Base-by-base conservation (phyloP, 1,284 basidiomycete genomes). In the Gymnopus androsaceus region DNA sequence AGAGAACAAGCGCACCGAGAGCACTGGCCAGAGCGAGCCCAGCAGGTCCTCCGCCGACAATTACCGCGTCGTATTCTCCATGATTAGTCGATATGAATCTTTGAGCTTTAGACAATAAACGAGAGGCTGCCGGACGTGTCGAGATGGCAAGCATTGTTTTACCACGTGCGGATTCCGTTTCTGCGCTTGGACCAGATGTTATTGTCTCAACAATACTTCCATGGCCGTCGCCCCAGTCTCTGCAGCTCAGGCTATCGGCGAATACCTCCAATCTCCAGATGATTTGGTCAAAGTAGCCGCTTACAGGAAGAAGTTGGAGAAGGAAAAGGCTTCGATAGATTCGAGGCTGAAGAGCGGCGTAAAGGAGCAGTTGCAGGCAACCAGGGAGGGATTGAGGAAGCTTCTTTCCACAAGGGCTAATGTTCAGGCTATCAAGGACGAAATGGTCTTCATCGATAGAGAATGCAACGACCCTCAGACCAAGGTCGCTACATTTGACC, bases 301-400 rank as follows among this genome's bases (percentile, higher is more conserved):
- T 1, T 93, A 94, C 66, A 86, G 94, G 59, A 96, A 95, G 79
- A 97, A 97, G 70, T 82, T 98, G 27, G 88, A 95, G 72, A 97
- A 96, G 73, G 96, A 99, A 75, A 96, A 97, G 72, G 87, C 93
- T 0, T 91, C 93, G n/a, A 92, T 99, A 60, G 94, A 97, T 66
- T 88, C 92, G 4, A 85, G 96, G 66, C 84, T 99, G 45, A 92
- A 95, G 66, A 89, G 83, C 59, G 95, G 95, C 14, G 94, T 97
- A 57, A 95, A 93, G 69, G 93, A 96, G 60, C 96, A 98, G 71
- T 81, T 99, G 7, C 90, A 95, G 66, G 86, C 93, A 0, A 98
- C 95, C 8, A 78, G 94, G 45, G 91, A 95, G 58, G 96, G 94
- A 0, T 80, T 99, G 55, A 78, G 89, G 58, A 95, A 92, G 69